These are phyloP conservation scores for Ogataea chonburiensis DNA, from an alignment of 805 yeast species.

Conservation along the genomic window DNA sequence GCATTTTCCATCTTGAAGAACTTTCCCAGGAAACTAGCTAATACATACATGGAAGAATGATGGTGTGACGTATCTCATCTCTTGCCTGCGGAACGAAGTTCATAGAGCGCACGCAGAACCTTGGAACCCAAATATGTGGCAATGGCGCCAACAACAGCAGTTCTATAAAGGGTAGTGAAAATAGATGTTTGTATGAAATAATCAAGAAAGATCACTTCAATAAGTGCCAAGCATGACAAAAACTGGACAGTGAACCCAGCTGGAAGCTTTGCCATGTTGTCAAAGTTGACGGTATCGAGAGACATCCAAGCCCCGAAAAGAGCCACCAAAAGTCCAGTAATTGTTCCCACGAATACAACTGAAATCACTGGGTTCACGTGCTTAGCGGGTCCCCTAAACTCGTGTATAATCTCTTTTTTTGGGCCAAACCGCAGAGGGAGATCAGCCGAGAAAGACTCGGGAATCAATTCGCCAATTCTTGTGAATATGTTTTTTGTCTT, in stretches of 20 bases:
- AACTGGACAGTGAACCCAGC: slow-evolving; percentile 42
- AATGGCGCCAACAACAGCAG: slow-evolving; percentile 49
- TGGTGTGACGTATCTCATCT: slow-evolving; percentile 12
- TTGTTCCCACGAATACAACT: slow-evolving; percentile 45
- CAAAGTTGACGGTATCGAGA: slow-evolving; percentile 37
- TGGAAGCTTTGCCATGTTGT: slow-evolving; percentile 36
- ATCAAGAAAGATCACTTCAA: slow-evolving; percentile 53
- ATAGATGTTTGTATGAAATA: slow-evolving; percentile 62
- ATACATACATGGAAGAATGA: slow-evolving; percentile 44
- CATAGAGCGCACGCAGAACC: slow-evolving; percentile 46
- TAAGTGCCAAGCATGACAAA: slow-evolving; percentile 44
- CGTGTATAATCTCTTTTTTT: slow-evolving; percentile 61
- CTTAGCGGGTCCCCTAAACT: slow-evolving; percentile 53
- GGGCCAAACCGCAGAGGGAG: slow-evolving; percentile 42
- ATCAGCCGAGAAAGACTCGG: slow-evolving; percentile 13
- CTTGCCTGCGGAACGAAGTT: slow-evolving; percentile 30
- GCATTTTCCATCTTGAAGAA: slow-evolving; percentile 30
- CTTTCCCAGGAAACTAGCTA: slow-evolving; percentile 55
- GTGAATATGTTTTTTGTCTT: slow-evolving; percentile 14
- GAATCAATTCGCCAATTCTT: slow-evolving; percentile 24
- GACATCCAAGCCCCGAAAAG: slow-evolving; percentile 42
- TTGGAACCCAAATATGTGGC: slow-evolving; percentile 63
- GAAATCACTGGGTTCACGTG: slow-evolving; percentile 55
- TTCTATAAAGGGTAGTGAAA: slow-evolving; percentile 53
- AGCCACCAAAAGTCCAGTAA: slow-evolving; percentile 40